These are phyloP conservation scores for Cajanus cajan DNA, from an alignment of 306 rosid genomes.

Conservation along the genomic window DNA sequence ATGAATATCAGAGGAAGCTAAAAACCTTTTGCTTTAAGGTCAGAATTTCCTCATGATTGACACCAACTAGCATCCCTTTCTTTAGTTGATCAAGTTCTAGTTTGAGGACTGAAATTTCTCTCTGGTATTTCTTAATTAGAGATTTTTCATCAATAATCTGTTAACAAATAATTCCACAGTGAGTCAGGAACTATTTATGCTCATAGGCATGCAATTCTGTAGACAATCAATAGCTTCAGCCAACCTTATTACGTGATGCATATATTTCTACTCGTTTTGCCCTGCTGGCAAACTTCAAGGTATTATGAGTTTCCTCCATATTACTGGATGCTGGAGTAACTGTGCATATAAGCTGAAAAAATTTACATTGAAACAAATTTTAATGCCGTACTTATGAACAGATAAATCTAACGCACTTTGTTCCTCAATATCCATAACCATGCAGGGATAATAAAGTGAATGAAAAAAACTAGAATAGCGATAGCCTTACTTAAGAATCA, in stretches of 20 bases:
- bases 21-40: slow-evolving; percentile 86
- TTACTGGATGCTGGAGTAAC: slow-evolving; percentile 99
- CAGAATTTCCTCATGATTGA: slow-evolving; percentile 87
- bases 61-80: slow-evolving; percentile 78
- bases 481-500: neutral
- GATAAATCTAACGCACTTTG: neutral
- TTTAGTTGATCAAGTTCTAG: slow-evolving; percentile 92
- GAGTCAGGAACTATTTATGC: slow-evolving; percentile 24
- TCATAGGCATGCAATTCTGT: slow-evolving; percentile 6
- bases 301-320: slow-evolving; percentile 99
- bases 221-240: slow-evolving; percentile 20
- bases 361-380: slow-evolving; percentile 27
- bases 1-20: slow-evolving; percentile 19
- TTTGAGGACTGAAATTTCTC: slow-evolving; percentile 90
- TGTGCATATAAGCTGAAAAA: slow-evolving; percentile 94
- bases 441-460: neutral
- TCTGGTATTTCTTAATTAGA: slow-evolving; percentile 94
- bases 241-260: slow-evolving; percentile 95
- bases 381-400: neutral
- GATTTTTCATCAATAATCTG: slow-evolving; percentile 99
- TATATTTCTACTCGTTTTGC: slow-evolving; percentile 97
- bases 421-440: neutral
- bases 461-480: neutral
- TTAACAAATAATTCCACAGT: slow-evolving; percentile 25
- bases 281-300: slow-evolving; percentile 98